Conservation (phyloP, 106 monocot species). For the Platanthera zijinensis region DNA sequence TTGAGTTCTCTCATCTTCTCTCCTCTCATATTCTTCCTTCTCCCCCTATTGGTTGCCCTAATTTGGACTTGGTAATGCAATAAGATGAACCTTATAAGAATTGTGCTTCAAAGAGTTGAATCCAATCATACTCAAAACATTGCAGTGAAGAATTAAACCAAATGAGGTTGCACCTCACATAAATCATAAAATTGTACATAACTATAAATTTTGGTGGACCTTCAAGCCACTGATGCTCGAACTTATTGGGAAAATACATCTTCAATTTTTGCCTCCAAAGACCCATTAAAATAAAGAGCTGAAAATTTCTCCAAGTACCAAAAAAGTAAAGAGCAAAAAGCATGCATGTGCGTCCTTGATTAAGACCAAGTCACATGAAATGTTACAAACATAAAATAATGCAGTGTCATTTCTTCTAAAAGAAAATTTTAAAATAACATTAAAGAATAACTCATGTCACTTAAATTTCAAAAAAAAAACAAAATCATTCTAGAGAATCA, state of each 20-base stretch:
- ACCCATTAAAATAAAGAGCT: background rate
- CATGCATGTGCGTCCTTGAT: background rate
- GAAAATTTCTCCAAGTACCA: background rate
- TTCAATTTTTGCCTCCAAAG: background rate
- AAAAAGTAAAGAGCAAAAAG: background rate
- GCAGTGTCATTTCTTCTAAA: background rate
- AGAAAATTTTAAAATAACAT: too few relatives aligned
- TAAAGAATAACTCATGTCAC: background rate
- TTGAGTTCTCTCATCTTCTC: too few relatives aligned
- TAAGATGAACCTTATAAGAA: too few relatives aligned
- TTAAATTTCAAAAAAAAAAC: background rate
- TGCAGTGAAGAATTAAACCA: background rate
- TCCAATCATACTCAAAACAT: background rate
- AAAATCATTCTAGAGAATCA: background rate
- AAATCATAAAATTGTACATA: background rate
- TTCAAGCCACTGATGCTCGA: background rate
- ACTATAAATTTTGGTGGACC: background rate
- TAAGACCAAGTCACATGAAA: background rate
- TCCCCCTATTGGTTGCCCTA: too few relatives aligned
- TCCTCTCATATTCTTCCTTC: too few relatives aligned
- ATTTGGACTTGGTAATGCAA: too few relatives aligned
- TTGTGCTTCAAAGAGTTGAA: background rate
- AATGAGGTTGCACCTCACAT: background rate
- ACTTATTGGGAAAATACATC: background rate
- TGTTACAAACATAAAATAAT: background rate